These are phyloP conservation scores for Lipomyces starkeyi DNA, from an alignment of 805 yeast species.

Conservation along the genomic window DNA sequence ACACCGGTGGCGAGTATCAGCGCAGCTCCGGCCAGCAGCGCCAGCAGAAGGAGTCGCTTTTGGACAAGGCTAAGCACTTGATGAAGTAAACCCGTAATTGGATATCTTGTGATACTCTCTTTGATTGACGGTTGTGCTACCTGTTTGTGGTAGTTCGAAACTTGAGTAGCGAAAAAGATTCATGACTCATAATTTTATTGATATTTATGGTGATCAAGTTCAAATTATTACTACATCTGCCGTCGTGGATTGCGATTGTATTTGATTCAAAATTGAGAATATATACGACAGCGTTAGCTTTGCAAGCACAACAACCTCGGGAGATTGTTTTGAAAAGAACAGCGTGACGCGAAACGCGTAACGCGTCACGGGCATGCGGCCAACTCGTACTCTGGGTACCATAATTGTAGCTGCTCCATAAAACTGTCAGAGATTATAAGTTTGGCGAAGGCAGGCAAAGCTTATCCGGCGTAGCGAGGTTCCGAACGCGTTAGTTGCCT, in stretches of 20 bases:
- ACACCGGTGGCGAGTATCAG: background rate
- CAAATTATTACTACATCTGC: too few species aligned
- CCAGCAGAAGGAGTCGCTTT: background rate
- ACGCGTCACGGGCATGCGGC: background rate
- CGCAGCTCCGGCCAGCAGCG: background rate
- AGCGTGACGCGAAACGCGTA: background rate
- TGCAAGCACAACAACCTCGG: too few species aligned
- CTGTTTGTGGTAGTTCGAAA: background rate
- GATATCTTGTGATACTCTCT: background rate
- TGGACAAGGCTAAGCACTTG: slow-evolving; percentile 11
- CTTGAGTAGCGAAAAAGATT: background rate
- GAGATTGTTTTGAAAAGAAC: too few species aligned
- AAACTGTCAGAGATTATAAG: background rate
- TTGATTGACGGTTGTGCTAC: background rate
- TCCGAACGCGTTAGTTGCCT: background rate
- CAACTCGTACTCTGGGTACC: background rate
- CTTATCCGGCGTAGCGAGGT: background rate
- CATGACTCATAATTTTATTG: background rate
- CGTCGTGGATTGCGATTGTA: too few species aligned
- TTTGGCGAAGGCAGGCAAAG: background rate
- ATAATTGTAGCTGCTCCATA: background rate
- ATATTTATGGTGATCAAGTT: too few species aligned
- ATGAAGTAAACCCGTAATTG: slow-evolving; percentile 2
- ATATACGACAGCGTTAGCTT: too few species aligned
- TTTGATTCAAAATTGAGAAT: too few species aligned